Percentiles rank a stretch among this genome's conserved stretches.
phyloP scores from a whole-genome alignment of 495 filamentous ascomycete species.

The Filosporella fistucella region DNA sequence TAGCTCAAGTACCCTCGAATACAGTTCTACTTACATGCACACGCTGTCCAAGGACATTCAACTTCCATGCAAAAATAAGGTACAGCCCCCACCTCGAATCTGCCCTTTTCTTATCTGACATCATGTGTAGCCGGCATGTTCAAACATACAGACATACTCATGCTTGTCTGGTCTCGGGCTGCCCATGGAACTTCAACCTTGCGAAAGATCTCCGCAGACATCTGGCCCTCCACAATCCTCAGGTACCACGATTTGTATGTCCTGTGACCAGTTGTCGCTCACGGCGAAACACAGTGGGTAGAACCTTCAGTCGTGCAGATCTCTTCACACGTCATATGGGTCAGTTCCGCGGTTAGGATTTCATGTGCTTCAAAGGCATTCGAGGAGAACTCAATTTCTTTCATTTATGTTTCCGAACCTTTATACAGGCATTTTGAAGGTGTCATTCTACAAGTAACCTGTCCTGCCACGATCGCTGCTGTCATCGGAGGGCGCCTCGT shows the following conservation, averaged over 20 bases:
- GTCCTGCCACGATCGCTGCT: too few species aligned
- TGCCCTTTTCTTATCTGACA: background rate
- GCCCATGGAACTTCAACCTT: background rate
- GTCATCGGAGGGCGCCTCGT: too few species aligned
- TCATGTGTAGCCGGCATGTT: background rate
- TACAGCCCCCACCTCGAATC: background rate
- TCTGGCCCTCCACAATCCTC: background rate
- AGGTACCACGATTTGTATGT: background rate
- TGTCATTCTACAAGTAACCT: too few species aligned
- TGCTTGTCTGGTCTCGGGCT: background rate
- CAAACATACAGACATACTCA: background rate
- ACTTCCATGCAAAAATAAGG: background rate
- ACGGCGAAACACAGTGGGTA: background rate
- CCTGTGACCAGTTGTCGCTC: background rate
- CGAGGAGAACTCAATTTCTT: background rate
- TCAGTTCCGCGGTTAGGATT: background rate
- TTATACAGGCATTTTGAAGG: too few species aligned
- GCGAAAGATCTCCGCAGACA: slow-evolving; percentile 2
- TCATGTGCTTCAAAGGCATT: too few species aligned
- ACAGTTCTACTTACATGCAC: slow-evolving; percentile 5
- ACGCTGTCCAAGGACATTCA: slow-evolving; percentile 9
- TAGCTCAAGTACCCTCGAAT: background rate
- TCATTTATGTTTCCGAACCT: too few species aligned
- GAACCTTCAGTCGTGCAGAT: slow-evolving; percentile 2
- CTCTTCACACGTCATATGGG: slow-evolving; percentile 3